A percentile compares a stretch with the other conserved stretches of the same genome.
Conservation (phyloP, 768 basidiomycete genomes). For the Panaeolus papilionaceus region DNA sequence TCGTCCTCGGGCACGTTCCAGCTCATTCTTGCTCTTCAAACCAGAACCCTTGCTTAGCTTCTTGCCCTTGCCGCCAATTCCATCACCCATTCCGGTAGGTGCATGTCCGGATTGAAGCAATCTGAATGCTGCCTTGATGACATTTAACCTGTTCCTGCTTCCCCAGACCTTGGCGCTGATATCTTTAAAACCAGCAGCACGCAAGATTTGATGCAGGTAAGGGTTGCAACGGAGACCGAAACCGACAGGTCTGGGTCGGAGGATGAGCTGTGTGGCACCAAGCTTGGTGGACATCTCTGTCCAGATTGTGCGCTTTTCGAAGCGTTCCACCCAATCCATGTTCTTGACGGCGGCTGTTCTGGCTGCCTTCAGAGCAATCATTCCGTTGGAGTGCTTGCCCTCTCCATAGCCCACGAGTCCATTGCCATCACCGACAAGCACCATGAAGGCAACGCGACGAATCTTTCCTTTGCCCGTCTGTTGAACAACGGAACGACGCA, state of each 20-base stretch:
- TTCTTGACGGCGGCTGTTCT: conserved; percentile 72
- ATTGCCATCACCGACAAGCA: conserved; percentile 82
- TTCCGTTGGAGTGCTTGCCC: conserved; percentile 70
- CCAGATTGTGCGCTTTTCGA: conserved; percentile 95
- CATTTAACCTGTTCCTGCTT: conserved; percentile 83
- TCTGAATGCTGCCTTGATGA: conserved; percentile 84
- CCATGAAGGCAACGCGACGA: conserved; percentile 61
- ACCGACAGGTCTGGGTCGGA: conserved; percentile 86
- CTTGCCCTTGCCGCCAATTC: conserved; percentile 73
- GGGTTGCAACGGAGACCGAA: conserved; percentile 94
- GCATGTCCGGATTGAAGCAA: conserved; percentile 87
- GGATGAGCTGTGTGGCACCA: conserved; percentile 78
- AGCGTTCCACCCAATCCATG: conserved; percentile 94
- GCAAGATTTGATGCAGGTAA: conserved; percentile 85
- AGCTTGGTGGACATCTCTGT: conserved; percentile 87
- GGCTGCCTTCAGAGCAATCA: conserved; percentile 63
- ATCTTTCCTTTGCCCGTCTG: conserved; percentile 97
- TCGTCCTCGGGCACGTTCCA: conserved; percentile 86
- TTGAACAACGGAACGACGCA: conserved; percentile 70
- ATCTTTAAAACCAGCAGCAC: conserved; percentile 95
- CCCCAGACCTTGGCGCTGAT: conserved; percentile 96
- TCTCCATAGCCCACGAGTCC: conserved; percentile 86
- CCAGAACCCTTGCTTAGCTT: conserved; percentile 80
- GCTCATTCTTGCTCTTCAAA: conserved; percentile 65
- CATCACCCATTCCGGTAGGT: conserved; percentile 83